Base-by-base conservation (phyloP, 352 stramenopile genomes). In the Phytophthora constricta region DNA sequence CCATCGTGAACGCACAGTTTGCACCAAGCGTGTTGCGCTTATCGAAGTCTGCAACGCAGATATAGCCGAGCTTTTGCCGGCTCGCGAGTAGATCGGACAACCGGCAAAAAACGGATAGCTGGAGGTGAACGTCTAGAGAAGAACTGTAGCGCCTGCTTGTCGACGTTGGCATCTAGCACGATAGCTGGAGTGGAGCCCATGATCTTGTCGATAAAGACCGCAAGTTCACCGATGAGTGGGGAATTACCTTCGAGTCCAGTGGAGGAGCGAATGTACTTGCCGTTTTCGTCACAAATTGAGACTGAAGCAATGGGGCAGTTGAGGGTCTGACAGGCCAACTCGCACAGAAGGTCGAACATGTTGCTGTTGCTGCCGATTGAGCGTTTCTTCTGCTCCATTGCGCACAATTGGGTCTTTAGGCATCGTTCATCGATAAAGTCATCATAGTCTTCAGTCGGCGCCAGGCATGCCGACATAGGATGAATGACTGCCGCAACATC, bases 291-390 rank as follows among this genome's bases (percentile, higher is more conserved):
- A 9, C 86, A 28, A 65, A 92, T 86, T 26, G 77, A 92, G 31
- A 94, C 82, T 16, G 82, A 90, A 11, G 86, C 86, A 61, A 94
- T 91, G 5, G 86, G 86, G 33, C 86, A 94, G 56, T 80, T 80
- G 26, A 94, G 78, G n/a, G 86, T 91, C 58, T 94, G 83, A 64
- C 86, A 91, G 42, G 86, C 86, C 45, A 94, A 72, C 51, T 92
- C 86, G 59, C 86, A 94, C 34, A 94, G 73, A 23, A 94, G 71
- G 47, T 88, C 84, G 22, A 92, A 92, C 84, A 91, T 92, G 70
- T 90, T 90, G 72, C 79, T 87, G 54, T 74, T 79, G 37, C 65
- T 71, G 1, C 70, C 60, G 17, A 51, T 68, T 16, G 73, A 72
- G 11, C 73, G 62, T 22, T 81, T 83, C 59, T 84, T 74, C 48